phyloP scores from a whole-genome alignment of 331 rosid species.

The Acacia pycnantha region DNA sequence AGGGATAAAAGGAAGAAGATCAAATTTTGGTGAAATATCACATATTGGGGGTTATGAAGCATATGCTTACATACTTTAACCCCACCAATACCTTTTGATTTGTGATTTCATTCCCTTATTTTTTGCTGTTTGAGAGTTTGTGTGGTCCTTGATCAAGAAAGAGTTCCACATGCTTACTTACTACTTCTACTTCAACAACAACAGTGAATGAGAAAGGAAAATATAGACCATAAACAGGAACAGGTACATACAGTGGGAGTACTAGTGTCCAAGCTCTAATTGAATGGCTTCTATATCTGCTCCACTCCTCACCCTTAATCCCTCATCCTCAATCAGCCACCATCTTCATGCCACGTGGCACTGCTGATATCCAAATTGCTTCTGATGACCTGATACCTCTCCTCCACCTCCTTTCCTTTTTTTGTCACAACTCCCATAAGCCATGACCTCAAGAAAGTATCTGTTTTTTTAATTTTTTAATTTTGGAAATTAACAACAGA shows the following conservation, averaged over 20 bases:
- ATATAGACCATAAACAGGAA: not conserved
- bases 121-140: constrained; percentile 5
- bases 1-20: not conserved
- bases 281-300: constrained; percentile 53
- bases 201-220: not conserved
- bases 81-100: constrained; percentile 7
- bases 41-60: constrained; percentile 14
- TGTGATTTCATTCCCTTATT: constrained; percentile 1
- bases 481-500: not conserved
- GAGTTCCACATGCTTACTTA: not conserved
- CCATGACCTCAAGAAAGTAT: constrained; percentile 47
- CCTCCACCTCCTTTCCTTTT: constrained; percentile 47
- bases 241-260: not conserved
- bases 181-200: not conserved
- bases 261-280: constrained; percentile 40
- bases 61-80: constrained; percentile 26
- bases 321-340: constrained; percentile 81
- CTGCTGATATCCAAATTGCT: constrained; percentile 56
- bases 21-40: not conserved
- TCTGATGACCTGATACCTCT: constrained; percentile 43
- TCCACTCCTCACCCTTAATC: constrained; percentile 71
- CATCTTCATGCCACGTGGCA: constrained; percentile 63
- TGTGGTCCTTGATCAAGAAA: constrained; percentile 37
- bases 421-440: constrained; percentile 36
- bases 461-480: not conserved